Base-by-base conservation (phyloP, 2,329 filamentous ascomycete genomes). In the Cladosporium colombiae region DNA sequence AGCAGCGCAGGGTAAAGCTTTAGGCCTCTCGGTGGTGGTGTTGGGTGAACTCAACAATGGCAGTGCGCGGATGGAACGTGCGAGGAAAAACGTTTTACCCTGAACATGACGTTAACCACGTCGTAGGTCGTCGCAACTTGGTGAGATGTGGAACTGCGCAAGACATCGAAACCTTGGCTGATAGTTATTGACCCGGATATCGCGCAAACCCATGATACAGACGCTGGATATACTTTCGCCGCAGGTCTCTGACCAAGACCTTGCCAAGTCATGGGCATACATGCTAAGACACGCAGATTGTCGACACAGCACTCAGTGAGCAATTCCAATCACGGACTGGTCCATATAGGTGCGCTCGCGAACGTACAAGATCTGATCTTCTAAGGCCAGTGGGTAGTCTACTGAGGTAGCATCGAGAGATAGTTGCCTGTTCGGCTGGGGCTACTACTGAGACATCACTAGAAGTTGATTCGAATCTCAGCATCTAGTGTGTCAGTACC, bases 31-130 rank as follows among this genome's bases (percentile, higher is more conserved):
- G 59, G 29, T 1, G 29, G 14, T 29, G 25, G 16, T 37, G 21
- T 8, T 25, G 46, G 46, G 27, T 57, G 55, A 37, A 33, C n/a
- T 59, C 56, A 40, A 46, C 37, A 14, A 46, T 21, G 25, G 23
- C 16, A 33, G 27, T 40, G n/a, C 33, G 37, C 44, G 29, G 59
- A 35, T 62, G 59, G 18, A 40, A 11, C 59, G 27, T 62, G 44
- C 44, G 33, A 46, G 59, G 59, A 52, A 62, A 62, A 62, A 62
- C 8, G 23, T 23, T 62, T 62, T 35, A 18, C 59, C 59, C 44
- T 21, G 10, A 37, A 21, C 14, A 59, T 59, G 56, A 59, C 56
- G 37, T 55, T 33, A n/a, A 27, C 5, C 31, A 23, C 29, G 18
- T 35, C 10, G 16, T 33, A n/a, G 8, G n/a, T 7, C 14, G 49